Base-by-base conservation (phyloP, 73 alveolate genomes). In the Paramecium caudatum region DNA sequence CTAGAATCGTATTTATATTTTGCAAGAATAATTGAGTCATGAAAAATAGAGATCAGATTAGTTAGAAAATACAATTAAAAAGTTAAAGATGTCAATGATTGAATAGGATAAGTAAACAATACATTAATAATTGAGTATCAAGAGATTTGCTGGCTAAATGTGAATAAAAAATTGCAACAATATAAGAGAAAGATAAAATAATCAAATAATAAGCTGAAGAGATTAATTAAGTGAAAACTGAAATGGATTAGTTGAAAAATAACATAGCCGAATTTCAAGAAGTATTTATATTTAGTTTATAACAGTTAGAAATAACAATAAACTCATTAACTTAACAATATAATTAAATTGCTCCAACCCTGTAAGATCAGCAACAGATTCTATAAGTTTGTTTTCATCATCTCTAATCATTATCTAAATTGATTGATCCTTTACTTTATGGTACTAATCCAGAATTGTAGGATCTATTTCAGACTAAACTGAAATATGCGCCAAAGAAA, bases 81-180 rank as follows among this genome's bases (percentile, higher is more conserved):
- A 55, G 80, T 55, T 55, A 55, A 55, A 55, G 30, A 27, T 43
- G 23, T 55, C 80, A 1, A 5, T 49, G 8, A 21, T 49, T 7
- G 15, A 3, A 16, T 7, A 19, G 25, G 80, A 55, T 55, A 55
- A 55, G 80, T 55, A 55, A 27, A 43, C 13, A 27, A 23, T 55
- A 55, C 12, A 5, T 27, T 55, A 55, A 27, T 55, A 27, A 27
- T 55, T 55, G 80, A 55, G 80, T 55, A 55, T 55, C 80, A 43
- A 55, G 80, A 55, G 80, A 55, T 55, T 55, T 55, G 80, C 30
- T 55, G 80, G 23, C 80, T 4, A 55, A 55, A 55, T 55, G 80
- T 27, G 80, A 55, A 55, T 21, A 55, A 55, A 55, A 55, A 55
- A 55, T 55, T 23, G 23, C 8, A 15, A 21, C 30, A 27, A 19